These are phyloP conservation scores for Boletus insuetus DNA, from an alignment of 768 basidiomycete species.

Conservation along the genomic window DNA sequence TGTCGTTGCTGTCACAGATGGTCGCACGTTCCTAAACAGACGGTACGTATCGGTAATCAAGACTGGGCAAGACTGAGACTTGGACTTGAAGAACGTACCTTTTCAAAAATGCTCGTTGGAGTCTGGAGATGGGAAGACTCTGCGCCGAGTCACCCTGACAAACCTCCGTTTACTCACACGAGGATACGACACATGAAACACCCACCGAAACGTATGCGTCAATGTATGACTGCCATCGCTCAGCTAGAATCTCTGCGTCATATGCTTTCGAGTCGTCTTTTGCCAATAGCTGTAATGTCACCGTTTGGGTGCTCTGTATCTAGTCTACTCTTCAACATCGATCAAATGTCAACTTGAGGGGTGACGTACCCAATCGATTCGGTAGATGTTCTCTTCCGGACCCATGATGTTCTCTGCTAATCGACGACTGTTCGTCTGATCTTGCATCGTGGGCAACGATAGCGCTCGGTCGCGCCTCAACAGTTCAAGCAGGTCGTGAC, in stretches of 20 bases:
- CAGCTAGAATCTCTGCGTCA: constrained; percentile 72
- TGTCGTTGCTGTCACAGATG: constrained; percentile 21
- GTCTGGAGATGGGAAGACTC: constrained; percentile 45
- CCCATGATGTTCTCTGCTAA: constrained; percentile 69
- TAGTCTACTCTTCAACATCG: constrained; percentile 25
- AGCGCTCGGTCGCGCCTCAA: constrained; percentile 67
- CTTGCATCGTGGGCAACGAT: constrained; percentile 60
- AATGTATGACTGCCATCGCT: constrained; percentile 78
- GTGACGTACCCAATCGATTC: constrained; percentile 71
- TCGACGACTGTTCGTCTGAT: constrained; percentile 64
- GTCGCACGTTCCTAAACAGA: constrained; percentile 20
- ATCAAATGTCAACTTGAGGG: neutral
- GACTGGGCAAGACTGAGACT: neutral
- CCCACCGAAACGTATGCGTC: constrained; percentile 71
- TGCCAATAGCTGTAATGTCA: constrained; percentile 73
- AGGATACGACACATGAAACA: neutral
- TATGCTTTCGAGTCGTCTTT: constrained; percentile 77
- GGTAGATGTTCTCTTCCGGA: constrained; percentile 75
- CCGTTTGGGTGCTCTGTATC: constrained; percentile 62
- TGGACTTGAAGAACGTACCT: constrained; percentile 42
- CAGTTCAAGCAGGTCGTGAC: constrained; percentile 68
- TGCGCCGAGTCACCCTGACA: constrained; percentile 57
- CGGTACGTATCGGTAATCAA: neutral
- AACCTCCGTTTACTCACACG: neutral
- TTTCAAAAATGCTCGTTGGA: constrained; percentile 61